Percentiles rank a stretch among this genome's conserved stretches.
Conservation (phyloP, 371 early-diverging fungal species). For the Encephalitozoon romaleae region DNA sequence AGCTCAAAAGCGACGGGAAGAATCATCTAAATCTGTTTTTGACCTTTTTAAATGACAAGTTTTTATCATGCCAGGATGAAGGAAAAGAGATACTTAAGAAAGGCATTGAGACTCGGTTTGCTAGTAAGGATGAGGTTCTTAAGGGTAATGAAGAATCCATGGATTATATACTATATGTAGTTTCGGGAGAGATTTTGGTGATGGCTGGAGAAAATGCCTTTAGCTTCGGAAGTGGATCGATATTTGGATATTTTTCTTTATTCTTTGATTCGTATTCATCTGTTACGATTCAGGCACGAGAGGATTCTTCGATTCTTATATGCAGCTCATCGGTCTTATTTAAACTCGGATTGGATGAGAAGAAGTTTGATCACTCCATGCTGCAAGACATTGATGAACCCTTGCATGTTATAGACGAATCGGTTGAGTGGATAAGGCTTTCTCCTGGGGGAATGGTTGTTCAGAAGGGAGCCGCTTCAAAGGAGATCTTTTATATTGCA, state of each 20-base stretch:
- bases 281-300: background rate
- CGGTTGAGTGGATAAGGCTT: slow-evolving; percentile 13
- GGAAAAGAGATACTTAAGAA: background rate
- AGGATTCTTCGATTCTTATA: background rate
- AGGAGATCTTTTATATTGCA: background rate
- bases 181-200: background rate
- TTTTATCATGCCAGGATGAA: background rate
- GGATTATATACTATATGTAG: background rate
- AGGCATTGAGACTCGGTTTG: background rate
- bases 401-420: slow-evolving; percentile 9
- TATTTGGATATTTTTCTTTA: slow-evolving; percentile 27
- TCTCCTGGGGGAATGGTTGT: background rate
- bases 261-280: slow-evolving; percentile 14
- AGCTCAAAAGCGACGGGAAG: background rate
- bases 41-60: background rate
- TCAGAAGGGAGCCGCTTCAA: background rate
- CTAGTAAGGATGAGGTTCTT: background rate
- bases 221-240: background rate
- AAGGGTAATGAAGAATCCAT: background rate
- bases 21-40: background rate
- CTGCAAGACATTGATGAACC: background rate
- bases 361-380: background rate
- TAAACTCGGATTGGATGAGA: background rate
- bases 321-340: background rate
- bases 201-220: background rate